Evolutionary conservation across 1,139 yeast species (phyloP), one percentile per base, ranked within the genome.

Genomic region (Sugiyamaella pinicola): DNA sequence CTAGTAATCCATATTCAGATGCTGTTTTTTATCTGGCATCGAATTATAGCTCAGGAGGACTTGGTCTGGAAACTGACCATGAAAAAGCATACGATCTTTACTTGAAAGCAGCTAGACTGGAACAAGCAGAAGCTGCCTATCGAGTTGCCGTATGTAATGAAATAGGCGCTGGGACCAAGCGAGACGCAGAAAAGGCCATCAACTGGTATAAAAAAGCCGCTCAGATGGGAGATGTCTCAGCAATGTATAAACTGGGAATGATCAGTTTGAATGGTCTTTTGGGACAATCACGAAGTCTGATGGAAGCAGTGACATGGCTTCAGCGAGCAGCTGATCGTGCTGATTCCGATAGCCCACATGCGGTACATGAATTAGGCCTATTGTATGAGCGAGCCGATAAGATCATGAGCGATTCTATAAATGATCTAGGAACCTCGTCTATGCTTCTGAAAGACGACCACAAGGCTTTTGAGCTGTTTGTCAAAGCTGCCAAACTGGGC

Each of bases 401-500:
- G 57, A 66, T 76, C 12, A 58, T 68, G 49, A 75, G 77, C 0
- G 79, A 80, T 0, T 78, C 75, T 17, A 57, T 52, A 29, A 47
- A 56, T 42, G 55, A 42, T 19, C 13, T 39, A 12, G 62, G 62
- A 12, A 55, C 63, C 1, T 58, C 62, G 2, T 44, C 61, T 7
- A 62, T 63, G n/a, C 56, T 67, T 8, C 56, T 53, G 3, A 60
- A 72, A 44, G 75, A 85, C 66, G 79, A 80, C 52, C 70, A 78
- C n/a, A 78, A 77, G 61, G 84, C 96, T 7, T 73, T 89, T 53
- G 76, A 83, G 39, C 81, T 81, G 62, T 93, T 85, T 70, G 78
- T 85, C 62, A 81, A 81, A 57, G 87, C 96, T 3, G 96, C 97
- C 5, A 80, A 82, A 61, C 74, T 84, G 57, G 83, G 84, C 42